Conservation (phyloP, 2,329 filamentous ascomycete genomes). For the Madurella mycetomatis region DNA sequence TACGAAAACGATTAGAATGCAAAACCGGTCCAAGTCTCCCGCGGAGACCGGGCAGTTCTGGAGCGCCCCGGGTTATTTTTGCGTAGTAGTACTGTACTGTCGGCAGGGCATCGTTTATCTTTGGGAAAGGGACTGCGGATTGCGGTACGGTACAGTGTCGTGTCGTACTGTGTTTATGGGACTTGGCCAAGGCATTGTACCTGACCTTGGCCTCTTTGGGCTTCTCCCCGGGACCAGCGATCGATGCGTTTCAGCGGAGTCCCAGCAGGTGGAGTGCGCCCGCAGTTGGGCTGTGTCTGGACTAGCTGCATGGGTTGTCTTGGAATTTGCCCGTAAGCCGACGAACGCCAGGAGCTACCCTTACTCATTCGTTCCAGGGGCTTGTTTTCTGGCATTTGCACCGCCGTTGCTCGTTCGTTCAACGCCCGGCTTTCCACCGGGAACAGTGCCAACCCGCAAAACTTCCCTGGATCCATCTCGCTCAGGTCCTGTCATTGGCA, state of each 20-base stretch:
- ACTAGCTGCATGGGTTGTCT: slow-evolving; percentile 18
- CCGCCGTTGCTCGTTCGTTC: slow-evolving; percentile 17
- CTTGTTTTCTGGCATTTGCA: slow-evolving; percentile 15
- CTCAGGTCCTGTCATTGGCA: slow-evolving; percentile 1
- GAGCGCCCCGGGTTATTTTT: no score
- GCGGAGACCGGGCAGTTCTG: no score
- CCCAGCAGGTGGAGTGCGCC: slow-evolving; percentile 4
- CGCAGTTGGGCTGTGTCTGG: slow-evolving; percentile 8
- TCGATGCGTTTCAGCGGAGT: slow-evolving; percentile 8
- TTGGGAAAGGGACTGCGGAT: no score
- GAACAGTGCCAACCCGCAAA: slow-evolving; percentile 1
- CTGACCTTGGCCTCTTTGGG: neutral
- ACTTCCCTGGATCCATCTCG: slow-evolving; percentile 11
- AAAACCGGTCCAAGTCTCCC: no score
- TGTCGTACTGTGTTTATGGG: neutral
- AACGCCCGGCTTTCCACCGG: neutral
- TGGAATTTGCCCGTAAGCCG: slow-evolving; percentile 21
- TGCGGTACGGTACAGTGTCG: neutral
- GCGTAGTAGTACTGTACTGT: no score
- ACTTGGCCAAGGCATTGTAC: neutral
- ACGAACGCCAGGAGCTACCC: slow-evolving; percentile 16
- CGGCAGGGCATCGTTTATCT: no score
- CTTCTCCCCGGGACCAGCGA: neutral
- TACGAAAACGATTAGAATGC: no score
- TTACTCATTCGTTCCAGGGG: slow-evolving; percentile 18